Base-by-base conservation (phyloP, 805 yeast genomes). In the Pichia manshurica region DNA sequence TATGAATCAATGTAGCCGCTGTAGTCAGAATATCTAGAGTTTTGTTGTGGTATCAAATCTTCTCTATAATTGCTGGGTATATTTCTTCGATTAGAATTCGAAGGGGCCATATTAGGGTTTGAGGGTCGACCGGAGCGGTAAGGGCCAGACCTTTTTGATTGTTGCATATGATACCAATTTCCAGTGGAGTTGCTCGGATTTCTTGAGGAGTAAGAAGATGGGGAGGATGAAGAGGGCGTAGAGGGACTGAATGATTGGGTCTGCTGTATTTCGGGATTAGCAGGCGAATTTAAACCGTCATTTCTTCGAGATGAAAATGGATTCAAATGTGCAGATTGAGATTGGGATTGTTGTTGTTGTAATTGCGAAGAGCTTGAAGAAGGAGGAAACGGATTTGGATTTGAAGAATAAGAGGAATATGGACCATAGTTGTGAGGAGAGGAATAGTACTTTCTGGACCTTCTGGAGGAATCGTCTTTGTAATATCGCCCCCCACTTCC, bases 301-400 rank as follows among this genome's bases (percentile, higher is more conserved):
- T 33, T 44, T 36, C 52, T 29, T 23, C 52, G 28, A 32, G 54
- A 52, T 3, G 51, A 49, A 17, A 46, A 45, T 3, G 48, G 37
- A 19, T 40, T 39, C 17, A 32, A 17, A 34, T 39, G 44, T 32
- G 44, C 20, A 4, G 41, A 46, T 31, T 41, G 44, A 1, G 4
- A 12, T 20, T 31, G 23, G 4, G 38, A 38, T 20, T 20, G 25
- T 5, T 44, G 47, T 29, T 29, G 39, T 35, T 34, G 33, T 32
- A 25, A 35, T 10, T 31, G 29, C 10, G 29, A 10, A 10, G 29
- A 25, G 10, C 10, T 25, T 7, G 29, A 25, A 25, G 29, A 25
- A 44, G 66, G 59, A 3, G 67, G 60, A 36, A 63, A 63, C 2
- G 67, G 67, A 43, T 63, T 63, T 3, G 53, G 48, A 19, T 49